phyloP scores from a whole-genome alignment of 805 yeast species.

The Metschnikowia borealis region DNA sequence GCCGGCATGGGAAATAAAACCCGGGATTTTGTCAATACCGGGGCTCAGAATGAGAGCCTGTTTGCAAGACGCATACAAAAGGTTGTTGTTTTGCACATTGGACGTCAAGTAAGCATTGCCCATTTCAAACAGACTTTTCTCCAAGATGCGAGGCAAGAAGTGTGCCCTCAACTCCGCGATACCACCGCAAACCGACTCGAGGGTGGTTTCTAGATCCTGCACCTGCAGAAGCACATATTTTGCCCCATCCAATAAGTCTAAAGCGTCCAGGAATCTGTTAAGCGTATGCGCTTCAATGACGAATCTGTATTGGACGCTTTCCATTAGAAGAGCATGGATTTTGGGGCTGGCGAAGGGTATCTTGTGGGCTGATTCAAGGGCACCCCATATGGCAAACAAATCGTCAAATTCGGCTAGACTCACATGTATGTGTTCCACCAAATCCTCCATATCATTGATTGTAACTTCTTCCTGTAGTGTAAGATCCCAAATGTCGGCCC shows the following conservation, averaged over 20 bases:
- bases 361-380: slow-evolving; percentile 21
- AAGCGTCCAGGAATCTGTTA: neutral
- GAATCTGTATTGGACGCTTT: slow-evolving; percentile 18
- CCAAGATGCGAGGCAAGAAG: neutral
- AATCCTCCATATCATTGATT: slow-evolving; percentile 36
- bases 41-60: neutral
- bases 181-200: neutral
- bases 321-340: slow-evolving; percentile 18
- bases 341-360: slow-evolving; percentile 9
- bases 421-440: slow-evolving; percentile 25
- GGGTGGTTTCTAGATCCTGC: neutral
- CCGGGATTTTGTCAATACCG: neutral
- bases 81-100: neutral
- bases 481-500: slow-evolving; percentile 29
- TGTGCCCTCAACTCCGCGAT: neutral
- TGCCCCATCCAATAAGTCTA: neutral
- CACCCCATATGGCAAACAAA: slow-evolving; percentile 25
- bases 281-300: neutral
- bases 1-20: neutral
- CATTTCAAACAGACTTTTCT: neutral
- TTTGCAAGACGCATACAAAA: neutral
- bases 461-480: slow-evolving; percentile 24
- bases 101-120: neutral
- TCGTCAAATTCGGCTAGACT: slow-evolving; percentile 16
- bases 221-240: neutral